A percentile compares a stretch with the other conserved stretches of the same genome.
phyloP scores from a whole-genome alignment of 2,329 filamentous ascomycete species.

The Colletotrichum euphorbiae region DNA sequence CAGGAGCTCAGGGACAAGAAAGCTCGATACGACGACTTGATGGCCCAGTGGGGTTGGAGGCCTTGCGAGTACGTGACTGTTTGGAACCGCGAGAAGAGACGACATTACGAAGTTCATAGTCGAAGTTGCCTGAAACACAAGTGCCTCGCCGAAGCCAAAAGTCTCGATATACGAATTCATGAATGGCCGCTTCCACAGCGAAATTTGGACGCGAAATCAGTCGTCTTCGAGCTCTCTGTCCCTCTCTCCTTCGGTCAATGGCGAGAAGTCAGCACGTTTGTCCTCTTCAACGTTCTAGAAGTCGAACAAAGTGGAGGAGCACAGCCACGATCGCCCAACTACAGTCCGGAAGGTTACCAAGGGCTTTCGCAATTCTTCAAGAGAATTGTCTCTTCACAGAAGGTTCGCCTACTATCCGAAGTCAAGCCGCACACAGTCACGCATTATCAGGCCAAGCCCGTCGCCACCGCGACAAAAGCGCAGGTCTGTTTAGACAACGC shows the following conservation, averaged over 20 bases:
- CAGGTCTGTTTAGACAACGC: conserved; percentile 61
- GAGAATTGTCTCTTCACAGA: neutral
- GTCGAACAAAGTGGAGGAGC: neutral
- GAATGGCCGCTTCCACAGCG: conserved; percentile 67
- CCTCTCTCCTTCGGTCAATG: conserved; percentile 58
- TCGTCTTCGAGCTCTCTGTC: conserved; percentile 63
- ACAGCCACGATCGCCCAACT: too few species aligned
- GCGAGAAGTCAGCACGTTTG: conserved; percentile 59
- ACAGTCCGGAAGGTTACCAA: neutral
- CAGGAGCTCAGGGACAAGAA: too few species aligned
- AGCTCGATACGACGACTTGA: too few species aligned
- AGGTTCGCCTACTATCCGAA: conserved; percentile 49
- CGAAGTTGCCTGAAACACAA: conserved; percentile 35
- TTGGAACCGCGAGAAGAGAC: too few species aligned
- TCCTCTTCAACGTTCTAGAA: conserved; percentile 55
- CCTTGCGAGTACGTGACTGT: neutral
- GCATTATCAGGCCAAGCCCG: conserved; percentile 46
- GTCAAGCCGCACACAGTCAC: conserved; percentile 51
- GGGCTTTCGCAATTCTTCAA: neutral
- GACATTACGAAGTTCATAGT: too few species aligned
- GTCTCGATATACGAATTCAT: conserved; percentile 58
- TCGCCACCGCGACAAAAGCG: conserved; percentile 45
- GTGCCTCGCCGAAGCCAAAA: conserved; percentile 46
- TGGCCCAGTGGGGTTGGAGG: too few species aligned
- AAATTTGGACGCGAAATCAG: conserved; percentile 50